Percentiles rank a stretch among this genome's conserved stretches.
These are phyloP conservation scores for Zangia roseola DNA, from an alignment of 768 basidiomycete species.

Conservation along the genomic window DNA sequence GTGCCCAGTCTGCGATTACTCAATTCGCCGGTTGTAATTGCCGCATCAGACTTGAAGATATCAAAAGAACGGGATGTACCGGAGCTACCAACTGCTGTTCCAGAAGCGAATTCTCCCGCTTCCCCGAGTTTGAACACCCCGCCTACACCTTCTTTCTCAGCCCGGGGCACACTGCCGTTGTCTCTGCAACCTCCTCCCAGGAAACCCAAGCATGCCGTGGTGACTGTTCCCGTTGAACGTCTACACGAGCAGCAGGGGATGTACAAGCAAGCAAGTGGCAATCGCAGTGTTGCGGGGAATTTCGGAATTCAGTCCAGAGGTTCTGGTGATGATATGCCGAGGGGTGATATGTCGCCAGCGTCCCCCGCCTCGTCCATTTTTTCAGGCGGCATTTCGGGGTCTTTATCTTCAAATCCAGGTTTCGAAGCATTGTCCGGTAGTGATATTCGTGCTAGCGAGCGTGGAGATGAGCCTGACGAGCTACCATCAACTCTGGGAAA, in stretches of 20 bases:
- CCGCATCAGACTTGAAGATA: conserved; percentile 38
- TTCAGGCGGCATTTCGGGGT: conserved; percentile 1
- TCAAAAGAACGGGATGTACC: conserved; percentile 36
- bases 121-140: conserved; percentile 26
- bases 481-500: neutral
- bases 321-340: conserved; percentile 8
- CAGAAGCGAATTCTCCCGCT: conserved; percentile 18
- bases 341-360: conserved; percentile 9
- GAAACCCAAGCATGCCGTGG: conserved; percentile 21
- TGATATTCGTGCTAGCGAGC: neutral
- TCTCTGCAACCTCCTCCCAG: conserved; percentile 37
- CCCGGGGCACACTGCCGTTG: conserved; percentile 30
- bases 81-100: conserved; percentile 12
- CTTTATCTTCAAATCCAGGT: conserved; percentile 3
- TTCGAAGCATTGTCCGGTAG: neutral
- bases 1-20: conserved; percentile 26
- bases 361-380: conserved; percentile 3
- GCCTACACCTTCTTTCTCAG: conserved; percentile 24
- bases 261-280: conserved; percentile 26
- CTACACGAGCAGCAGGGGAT: conserved; percentile 15
- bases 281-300: conserved; percentile 30
- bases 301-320: conserved; percentile 24
- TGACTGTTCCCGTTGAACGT: neutral
- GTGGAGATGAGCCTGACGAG: conserved; percentile 5
- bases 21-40: conserved; percentile 17